These are phyloP conservation scores for Saccharomyces hybrid DNA, from an alignment of 1,139 yeast species.

Conservation along the genomic window DNA sequence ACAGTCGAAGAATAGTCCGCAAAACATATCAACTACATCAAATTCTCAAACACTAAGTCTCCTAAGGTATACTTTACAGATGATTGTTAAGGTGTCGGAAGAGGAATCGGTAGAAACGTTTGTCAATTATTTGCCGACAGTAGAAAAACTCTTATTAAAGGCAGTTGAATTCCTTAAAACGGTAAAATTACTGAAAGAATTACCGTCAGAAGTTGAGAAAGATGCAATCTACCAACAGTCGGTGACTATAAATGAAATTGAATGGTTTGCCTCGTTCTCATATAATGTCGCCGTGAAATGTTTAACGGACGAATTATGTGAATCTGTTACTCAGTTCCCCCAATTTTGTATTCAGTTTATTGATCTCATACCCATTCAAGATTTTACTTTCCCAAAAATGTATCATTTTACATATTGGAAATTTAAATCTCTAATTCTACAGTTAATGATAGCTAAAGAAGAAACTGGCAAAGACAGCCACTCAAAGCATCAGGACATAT, in stretches of 20 bases:
- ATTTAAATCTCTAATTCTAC: constrained; percentile 10
- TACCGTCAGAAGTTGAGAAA: constrained; percentile 1
- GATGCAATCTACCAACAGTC: constrained; percentile 5
- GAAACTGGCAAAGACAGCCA: background rate
- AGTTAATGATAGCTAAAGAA: constrained; percentile 3
- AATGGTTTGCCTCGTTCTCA: constrained; percentile 26
- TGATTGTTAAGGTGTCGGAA: constrained; percentile 20
- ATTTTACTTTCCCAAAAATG: constrained; percentile 14
- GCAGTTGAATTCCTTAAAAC: constrained; percentile 11
- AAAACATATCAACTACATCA: background rate
- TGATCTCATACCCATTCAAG: constrained; percentile 16
- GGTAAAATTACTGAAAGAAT: constrained; percentile 3
- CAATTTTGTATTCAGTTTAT: constrained; percentile 11
- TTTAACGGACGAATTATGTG: constrained; percentile 3
- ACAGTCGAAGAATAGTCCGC: constrained; percentile 2
- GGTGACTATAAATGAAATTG: constrained; percentile 22
- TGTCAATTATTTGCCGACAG: constrained; percentile 7
- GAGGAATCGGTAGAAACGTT: constrained; percentile 6
- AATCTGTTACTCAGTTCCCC: constrained; percentile 5
- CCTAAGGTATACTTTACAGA: constrained; percentile 22
- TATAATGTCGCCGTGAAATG: constrained; percentile 20
- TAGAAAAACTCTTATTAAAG: constrained; percentile 11
- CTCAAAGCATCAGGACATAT: background rate
- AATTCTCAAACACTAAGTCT: constrained; percentile 15
- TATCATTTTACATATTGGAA: constrained; percentile 20